Base-by-base conservation (phyloP, 106 monocot species). In the Dendrobium officinale region DNA sequence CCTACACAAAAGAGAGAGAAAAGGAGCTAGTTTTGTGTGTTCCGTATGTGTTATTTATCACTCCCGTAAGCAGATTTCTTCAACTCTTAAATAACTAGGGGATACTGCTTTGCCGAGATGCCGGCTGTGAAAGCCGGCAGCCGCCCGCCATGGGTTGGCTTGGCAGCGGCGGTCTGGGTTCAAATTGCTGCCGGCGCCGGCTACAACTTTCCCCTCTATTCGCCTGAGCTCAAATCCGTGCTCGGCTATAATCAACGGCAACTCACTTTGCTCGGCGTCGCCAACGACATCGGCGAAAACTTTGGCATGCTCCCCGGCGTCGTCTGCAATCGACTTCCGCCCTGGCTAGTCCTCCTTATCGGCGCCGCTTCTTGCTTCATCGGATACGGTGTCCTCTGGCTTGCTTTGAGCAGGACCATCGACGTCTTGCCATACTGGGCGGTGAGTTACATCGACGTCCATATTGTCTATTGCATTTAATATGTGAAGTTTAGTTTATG, bases 141-240 rank as follows among this genome's bases (percentile, higher is more conserved):
- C 73, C 78, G 94, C 75, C 94, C 92, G 77, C 94, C 92, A 55
- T 95, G 94, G 94, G 88, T 95, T 78, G 94, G 92, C 61, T 85
- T 95, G 80, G 94, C 86, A 43, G 94, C 94, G 84, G 94, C 92
- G 31, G 90, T 90, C 47, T 95, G 94, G 94, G 90, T 92, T 58
- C 92, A 92, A 79, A 67, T 95, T 66, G 90, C 90, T 24, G 87
- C 88, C 9, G 95, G 92, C 29, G 85, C 78, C 79, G 78, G 77
- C 17, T 90, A 85, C 88, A 87, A 78, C 79, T 95, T 95, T 85
- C 90, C 95, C 1, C 92, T 95, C 48, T 95, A 90, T 88, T 95
- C 95, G 5, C 88, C 55, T 73, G 72, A 88, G 44, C 72, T 95
- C 40, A 95, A 95, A 66, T 76, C 86, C 43, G 88, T 90, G 79